phyloP scores from a whole-genome alignment of 208 protist genomes.

The Wallacemonas sp. region DNA sequence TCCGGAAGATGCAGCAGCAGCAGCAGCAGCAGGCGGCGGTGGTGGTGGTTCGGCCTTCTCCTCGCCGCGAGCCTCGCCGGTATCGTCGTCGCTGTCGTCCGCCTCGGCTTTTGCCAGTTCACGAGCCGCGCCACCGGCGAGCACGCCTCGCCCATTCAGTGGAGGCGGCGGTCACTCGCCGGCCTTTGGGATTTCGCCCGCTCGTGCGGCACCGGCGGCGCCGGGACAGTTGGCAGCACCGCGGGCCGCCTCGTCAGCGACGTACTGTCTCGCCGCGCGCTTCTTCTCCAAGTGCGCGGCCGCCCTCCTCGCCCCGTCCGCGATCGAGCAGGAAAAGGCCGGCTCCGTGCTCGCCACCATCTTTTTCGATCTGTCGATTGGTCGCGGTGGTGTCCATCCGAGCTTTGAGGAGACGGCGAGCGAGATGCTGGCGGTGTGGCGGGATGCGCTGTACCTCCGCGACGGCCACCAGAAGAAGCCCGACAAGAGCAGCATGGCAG shows the following conservation, averaged over 20 bases:
- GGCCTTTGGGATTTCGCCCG: too few relatives aligned
- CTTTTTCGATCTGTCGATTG: slow-evolving; percentile 27
- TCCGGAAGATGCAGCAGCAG: too few relatives aligned
- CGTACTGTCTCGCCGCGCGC: slow-evolving; percentile 30
- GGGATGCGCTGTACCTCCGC: slow-evolving; percentile 23
- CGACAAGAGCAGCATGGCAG: not conserved
- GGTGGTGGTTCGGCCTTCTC: too few relatives aligned
- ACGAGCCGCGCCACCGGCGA: too few relatives aligned
- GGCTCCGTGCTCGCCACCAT: slow-evolving; percentile 37
- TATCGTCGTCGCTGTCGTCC: too few relatives aligned
- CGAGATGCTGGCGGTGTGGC: slow-evolving; percentile 66
- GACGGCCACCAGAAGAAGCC: not conserved
- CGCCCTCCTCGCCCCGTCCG: slow-evolving; percentile 23
- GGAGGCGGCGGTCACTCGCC: too few relatives aligned
- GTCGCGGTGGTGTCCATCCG: slow-evolving; percentile 31
- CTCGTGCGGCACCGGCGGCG: too few relatives aligned
- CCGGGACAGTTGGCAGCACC: not conserved
- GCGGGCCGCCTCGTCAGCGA: slow-evolving; percentile 1
- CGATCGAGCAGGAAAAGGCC: slow-evolving; percentile 1
- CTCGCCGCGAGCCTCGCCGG: too few relatives aligned
- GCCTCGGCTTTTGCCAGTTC: too few relatives aligned
- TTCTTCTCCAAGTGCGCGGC: slow-evolving; percentile 31
- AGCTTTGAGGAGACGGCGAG: slow-evolving; percentile 38
- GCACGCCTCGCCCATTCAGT: too few relatives aligned
- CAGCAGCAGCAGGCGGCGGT: too few relatives aligned